Base-by-base conservation (phyloP, 148 eudicot genomes). In the Camellia granthamiana region DNA sequence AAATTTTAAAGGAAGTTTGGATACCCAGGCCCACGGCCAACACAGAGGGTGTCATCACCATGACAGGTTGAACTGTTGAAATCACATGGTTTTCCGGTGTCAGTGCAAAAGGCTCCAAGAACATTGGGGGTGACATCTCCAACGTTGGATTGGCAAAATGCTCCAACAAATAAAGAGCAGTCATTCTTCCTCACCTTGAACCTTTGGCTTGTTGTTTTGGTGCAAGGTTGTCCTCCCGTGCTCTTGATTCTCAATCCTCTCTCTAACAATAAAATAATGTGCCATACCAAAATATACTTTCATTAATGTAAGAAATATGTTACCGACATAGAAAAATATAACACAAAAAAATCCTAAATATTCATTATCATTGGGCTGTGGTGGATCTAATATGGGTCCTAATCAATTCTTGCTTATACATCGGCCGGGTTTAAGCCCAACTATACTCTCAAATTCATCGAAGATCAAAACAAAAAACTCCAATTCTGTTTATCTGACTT, bases 121-220 rank as follows among this genome's bases (percentile, higher is more conserved):
- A 84, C 84, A 75, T 86, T 86, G 18, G 86, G 88, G 38, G 84
- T 86, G 41, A 86, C 88, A 73, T 86, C 88, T 65, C 88, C 88
- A 23, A 83, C 86, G 43, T 86, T 86, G 16, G 88, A 83, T 73
- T 86, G 88, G 70, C 88, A 86, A 73, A 86, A 86, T 9, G 86
- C 88, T 16, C 86, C 86, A 2, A 86, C 79, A 42, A 86, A 86
- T 61, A 44, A 58, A 3, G 85, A 58, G 7, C 78, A 78, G 8
- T 80, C 51, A 44, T 84, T 82, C 64, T 79, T 82, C 58, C 87
- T 77, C 81, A 84, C 87, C 78, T 87, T 87, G 23, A 72, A 82
- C 12, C 58, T 81, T 77, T 84, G 81, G 81, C 86, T 86, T 41
- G 84, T 77, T 44, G 83, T 79, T 18, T 79, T 79, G 7, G 56